These are phyloP conservation scores for Cordyceps tenuipes DNA, from an alignment of 2,329 filamentous ascomycete species.

Conservation along the genomic window DNA sequence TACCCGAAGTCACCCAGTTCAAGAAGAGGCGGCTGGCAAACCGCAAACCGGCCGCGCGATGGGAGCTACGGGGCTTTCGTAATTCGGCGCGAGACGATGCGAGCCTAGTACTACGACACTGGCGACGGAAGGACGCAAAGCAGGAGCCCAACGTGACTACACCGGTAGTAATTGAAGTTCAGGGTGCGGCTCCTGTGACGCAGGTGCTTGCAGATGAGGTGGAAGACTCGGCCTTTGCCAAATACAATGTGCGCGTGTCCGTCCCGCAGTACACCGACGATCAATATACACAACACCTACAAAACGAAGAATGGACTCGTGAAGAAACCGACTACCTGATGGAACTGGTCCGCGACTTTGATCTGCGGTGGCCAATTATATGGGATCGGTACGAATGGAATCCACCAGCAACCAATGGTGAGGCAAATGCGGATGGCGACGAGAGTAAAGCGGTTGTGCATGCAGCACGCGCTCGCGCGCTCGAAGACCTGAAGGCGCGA, in stretches of 20 bases:
- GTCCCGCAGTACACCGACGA: constrained; percentile 78
- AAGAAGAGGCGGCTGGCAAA: constrained; percentile 49
- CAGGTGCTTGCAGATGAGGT: constrained; percentile 18
- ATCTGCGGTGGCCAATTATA: constrained; percentile 84
- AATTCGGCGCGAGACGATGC: constrained; percentile 70
- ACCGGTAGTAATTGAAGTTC: constrained; percentile 18
- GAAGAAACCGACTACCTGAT: constrained; percentile 93
- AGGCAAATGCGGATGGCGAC: constrained; percentile 37
- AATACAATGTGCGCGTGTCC: constrained; percentile 76
- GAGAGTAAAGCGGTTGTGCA: constrained; percentile 47
- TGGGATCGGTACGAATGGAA: constrained; percentile 84
- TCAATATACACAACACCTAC: constrained; percentile 70
- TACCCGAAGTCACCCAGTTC: constrained; percentile 50
- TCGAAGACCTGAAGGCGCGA: constrained; percentile 82
- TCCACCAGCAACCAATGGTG: constrained; percentile 36
- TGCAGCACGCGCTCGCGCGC: constrained; percentile 49
- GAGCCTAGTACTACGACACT: constrained; percentile 64
- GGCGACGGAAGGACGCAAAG: constrained; percentile 57
- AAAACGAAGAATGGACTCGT: constrained; percentile 73
- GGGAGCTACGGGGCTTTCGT: constrained; percentile 62
- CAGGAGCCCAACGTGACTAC: constrained; percentile 23
- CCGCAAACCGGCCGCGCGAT: constrained; percentile 49
- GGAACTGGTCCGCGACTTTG: constrained; percentile 64
- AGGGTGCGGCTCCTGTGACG: constrained; percentile 12
- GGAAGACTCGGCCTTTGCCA: constrained; percentile 65